phyloP scores from a whole-genome alignment of 768 basidiomycete species.

The Mycena crocata region DNA sequence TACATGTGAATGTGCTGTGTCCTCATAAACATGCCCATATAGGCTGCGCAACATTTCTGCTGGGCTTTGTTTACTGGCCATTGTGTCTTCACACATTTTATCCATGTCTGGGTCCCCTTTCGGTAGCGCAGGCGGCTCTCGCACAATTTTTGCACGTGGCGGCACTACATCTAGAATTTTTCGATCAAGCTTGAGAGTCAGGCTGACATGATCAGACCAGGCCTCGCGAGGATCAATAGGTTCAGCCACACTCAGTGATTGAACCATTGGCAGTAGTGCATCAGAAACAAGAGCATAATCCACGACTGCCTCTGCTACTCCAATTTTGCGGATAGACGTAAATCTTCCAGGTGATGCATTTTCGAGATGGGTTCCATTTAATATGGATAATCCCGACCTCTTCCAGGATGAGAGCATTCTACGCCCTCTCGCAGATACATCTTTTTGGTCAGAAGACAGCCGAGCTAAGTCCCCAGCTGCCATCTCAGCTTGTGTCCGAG shows the following conservation, averaged over 20 bases:
- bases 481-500: constrained; percentile 15
- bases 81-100: background rate
- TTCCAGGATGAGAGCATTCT: constrained; percentile 21
- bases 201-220: constrained; percentile 20
- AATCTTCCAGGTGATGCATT: background rate
- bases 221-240: background rate
- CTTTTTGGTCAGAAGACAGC: constrained; percentile 6
- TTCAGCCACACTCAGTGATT: background rate
- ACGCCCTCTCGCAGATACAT: background rate
- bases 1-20: background rate
- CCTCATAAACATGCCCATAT: background rate
- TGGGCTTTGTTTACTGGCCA: background rate
- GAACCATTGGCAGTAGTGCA: background rate
- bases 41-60: constrained; percentile 1
- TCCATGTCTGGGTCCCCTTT: background rate
- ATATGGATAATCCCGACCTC: constrained; percentile 6
- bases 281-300: constrained; percentile 17
- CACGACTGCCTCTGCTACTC: background rate
- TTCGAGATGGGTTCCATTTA: constrained; percentile 9
- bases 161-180: background rate
- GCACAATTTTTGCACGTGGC: background rate
- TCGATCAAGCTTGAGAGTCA: background rate
- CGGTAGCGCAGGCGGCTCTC: background rate
- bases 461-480: background rate
- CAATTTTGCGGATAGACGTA: constrained; percentile 9